Percentiles rank a stretch among this genome's conserved stretches.
These are phyloP conservation scores for Tanacetum coccineum DNA, from an alignment of 129 eudicot species.

Conservation along the genomic window DNA sequence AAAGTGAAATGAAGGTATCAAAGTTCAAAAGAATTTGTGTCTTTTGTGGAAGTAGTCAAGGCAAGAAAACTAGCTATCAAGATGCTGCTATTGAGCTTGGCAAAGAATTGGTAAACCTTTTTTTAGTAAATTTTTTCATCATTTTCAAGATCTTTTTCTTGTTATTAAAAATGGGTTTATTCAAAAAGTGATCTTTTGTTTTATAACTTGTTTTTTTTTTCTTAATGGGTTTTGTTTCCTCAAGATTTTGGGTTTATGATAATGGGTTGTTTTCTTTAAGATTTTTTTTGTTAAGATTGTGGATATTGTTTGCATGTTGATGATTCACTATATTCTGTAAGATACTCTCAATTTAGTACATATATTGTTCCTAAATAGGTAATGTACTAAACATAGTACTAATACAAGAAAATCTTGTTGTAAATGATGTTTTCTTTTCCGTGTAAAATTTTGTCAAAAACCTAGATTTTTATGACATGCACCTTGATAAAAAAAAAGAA, in stretches of 20 bases:
- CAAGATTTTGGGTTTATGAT: too few relatives aligned
- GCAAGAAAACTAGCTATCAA: slow-evolving; percentile 85
- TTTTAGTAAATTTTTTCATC: not conserved
- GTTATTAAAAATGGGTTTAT: slow-evolving; percentile 20
- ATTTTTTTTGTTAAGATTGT: slow-evolving; percentile 16
- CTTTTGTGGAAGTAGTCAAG: slow-evolving; percentile 98
- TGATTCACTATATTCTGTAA: not conserved
- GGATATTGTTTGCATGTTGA: slow-evolving; percentile 28
- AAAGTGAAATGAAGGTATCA: slow-evolving; percentile 55
- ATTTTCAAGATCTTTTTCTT: slow-evolving; percentile 22
- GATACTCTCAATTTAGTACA: not conserved
- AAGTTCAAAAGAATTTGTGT: slow-evolving; percentile 93
- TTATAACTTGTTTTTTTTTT: slow-evolving; percentile 20
- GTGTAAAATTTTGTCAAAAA: too few relatives aligned
- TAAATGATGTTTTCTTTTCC: not conserved
- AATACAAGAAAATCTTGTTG: slow-evolving; percentile 8
- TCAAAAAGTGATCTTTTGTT: slow-evolving; percentile 17
- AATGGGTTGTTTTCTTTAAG: not conserved
- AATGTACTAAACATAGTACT: slow-evolving; percentile 18
- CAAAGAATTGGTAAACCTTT: slow-evolving; percentile 63
- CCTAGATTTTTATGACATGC: too few relatives aligned
- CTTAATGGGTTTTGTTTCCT: slow-evolving; percentile 16
- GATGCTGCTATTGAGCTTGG: slow-evolving; percentile 98
- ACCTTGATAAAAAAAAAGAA: too few relatives aligned
- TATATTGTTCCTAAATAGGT: slow-evolving; percentile 13